Evolutionary conservation across 129 eudicot species (phyloP).

Genomic region (Chrysanthemum seticuspe): DNA sequence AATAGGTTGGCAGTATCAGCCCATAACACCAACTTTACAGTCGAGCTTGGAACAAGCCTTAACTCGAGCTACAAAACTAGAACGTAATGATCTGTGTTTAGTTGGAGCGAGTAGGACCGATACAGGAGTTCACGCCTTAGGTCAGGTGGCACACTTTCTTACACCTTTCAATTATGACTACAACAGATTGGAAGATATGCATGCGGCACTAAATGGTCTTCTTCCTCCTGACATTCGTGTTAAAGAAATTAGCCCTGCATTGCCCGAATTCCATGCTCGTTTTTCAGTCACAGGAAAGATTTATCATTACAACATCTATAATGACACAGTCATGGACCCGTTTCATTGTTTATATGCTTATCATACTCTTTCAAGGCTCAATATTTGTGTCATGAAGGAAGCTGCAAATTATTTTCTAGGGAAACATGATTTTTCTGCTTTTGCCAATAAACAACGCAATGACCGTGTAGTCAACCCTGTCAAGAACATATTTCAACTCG

Average conservation of each 20-base stretch:
- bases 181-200: conserved; percentile 52
- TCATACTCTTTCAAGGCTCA: conserved; percentile 72
- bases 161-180: conserved; percentile 84
- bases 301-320: conserved; percentile 70
- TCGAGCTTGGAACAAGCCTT: conserved; percentile 65
- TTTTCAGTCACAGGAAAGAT: conserved; percentile 80
- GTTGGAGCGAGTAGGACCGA: conserved; percentile 96
- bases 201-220: conserved; percentile 79
- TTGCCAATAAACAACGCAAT: conserved; percentile 69
- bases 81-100: conserved; percentile 59
- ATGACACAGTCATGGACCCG: conserved; percentile 78
- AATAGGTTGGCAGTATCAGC: conserved; percentile 93
- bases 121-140: conserved; percentile 90
- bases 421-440: conserved; percentile 82
- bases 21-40: conserved; percentile 74
- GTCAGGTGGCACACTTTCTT: conserved; percentile 91
- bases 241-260: conserved; percentile 63
- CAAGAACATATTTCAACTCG: conserved; percentile 61
- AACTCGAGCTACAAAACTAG: conserved; percentile 58
- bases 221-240: conserved; percentile 85
- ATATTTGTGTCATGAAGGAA: conserved; percentile 58
- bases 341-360: conserved; percentile 69
- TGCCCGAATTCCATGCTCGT: conserved; percentile 88
- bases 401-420: conserved; percentile 74
- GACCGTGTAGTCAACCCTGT: conserved; percentile 61